These are phyloP conservation scores for Pythium periplocum DNA, from an alignment of 352 stramenopile genomes.

Conservation along the genomic window DNA sequence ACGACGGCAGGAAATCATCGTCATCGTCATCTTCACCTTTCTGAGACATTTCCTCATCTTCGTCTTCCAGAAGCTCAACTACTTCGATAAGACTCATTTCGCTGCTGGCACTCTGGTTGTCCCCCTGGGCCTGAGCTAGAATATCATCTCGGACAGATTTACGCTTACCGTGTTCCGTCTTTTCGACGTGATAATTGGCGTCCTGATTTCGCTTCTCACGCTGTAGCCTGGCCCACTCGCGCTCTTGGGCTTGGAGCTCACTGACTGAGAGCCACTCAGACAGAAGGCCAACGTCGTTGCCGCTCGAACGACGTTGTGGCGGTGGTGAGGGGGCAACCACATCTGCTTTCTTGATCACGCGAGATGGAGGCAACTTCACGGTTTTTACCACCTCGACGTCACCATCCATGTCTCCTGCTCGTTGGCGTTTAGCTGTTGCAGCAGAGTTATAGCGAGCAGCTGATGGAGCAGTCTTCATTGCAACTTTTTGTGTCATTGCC, in stretches of 20 bases:
- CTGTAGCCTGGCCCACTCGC: slow-evolving; percentile 17
- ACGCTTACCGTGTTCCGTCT: no score
- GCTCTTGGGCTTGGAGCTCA: slow-evolving; percentile 21
- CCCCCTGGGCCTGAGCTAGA: no score
- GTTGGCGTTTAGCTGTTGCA: background rate
- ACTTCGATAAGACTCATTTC: slow-evolving; percentile 19
- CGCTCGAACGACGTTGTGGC: slow-evolving; percentile 1
- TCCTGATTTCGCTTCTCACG: slow-evolving; percentile 1
- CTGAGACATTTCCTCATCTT: slow-evolving; percentile 13
- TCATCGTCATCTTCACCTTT: slow-evolving; percentile 1
- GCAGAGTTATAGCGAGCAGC: background rate
- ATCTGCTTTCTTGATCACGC: slow-evolving; percentile 4
- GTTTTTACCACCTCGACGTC: slow-evolving; percentile 1
- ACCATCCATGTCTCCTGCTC: background rate
- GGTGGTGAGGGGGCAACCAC: slow-evolving; percentile 3
- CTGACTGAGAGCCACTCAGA: slow-evolving; percentile 18
- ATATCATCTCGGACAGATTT: no score
- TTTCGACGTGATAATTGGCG: no score
- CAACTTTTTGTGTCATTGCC: no score
- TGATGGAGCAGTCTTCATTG: no score
- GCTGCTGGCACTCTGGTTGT: slow-evolving; percentile 6
- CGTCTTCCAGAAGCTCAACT: slow-evolving; percentile 20
- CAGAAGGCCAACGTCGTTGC: slow-evolving; percentile 6
- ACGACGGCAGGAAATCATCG: slow-evolving; percentile 1
- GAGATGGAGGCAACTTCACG: background rate